A percentile compares a stretch with the other conserved stretches of the same genome.
These are phyloP conservation scores for Endoconidiophora laricicola DNA, from an alignment of 2,329 filamentous ascomycete species.

Conservation along the genomic window DNA sequence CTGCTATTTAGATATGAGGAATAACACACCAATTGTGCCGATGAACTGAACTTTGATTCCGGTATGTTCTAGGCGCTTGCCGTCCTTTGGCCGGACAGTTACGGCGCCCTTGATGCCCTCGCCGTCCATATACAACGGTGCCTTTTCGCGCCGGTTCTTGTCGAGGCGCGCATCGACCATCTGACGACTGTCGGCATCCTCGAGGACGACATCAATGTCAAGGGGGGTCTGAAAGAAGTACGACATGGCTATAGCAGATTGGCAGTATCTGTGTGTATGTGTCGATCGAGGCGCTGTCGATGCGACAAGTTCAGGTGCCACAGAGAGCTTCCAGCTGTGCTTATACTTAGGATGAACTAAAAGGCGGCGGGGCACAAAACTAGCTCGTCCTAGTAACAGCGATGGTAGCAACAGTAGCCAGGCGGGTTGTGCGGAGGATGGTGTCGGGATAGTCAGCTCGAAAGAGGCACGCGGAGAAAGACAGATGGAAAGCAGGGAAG, in stretches of 20 bases:
- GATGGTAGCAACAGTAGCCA: background rate
- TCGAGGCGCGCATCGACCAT: constrained; percentile 97
- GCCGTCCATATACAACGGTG: constrained; percentile 91
- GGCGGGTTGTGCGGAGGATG: no score
- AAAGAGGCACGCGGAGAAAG: no score
- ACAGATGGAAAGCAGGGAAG: no score
- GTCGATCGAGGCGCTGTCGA: background rate
- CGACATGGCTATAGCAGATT: constrained; percentile 47
- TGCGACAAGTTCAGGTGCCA: background rate
- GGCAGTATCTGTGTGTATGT: background rate
- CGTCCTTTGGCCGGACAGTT: constrained; percentile 91
- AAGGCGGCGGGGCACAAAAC: background rate
- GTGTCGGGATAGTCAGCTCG: no score
- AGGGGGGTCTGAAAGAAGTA: constrained; percentile 97
- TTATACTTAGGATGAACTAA: background rate
- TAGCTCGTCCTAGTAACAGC: background rate
- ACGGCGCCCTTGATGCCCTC: constrained; percentile 96
- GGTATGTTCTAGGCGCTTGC: constrained; percentile 92
- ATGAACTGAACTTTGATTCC: constrained; percentile 99
- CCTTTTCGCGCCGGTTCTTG: constrained; percentile 94
- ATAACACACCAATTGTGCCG: constrained; percentile 68
- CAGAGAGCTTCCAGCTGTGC: background rate
- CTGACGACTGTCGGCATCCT: constrained; percentile 82
- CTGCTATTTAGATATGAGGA: constrained; percentile 6
- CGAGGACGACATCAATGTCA: constrained; percentile 96